phyloP scores from a whole-genome alignment of 1,284 basidiomycete species.

The Melampsora occidentalis region DNA sequence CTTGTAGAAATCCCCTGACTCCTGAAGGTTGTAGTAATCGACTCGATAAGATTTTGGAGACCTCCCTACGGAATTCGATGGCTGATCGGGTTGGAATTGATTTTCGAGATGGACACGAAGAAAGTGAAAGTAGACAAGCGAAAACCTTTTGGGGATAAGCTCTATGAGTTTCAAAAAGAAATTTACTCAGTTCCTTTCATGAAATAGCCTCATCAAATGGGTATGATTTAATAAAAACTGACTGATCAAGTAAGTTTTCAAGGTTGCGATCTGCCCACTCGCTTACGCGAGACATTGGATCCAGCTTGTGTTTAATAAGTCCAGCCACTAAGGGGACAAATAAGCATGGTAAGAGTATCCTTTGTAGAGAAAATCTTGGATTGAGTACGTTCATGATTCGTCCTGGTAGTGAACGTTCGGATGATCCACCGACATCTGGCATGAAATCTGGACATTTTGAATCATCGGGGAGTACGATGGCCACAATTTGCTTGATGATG shows the following conservation, averaged over 20 bases:
- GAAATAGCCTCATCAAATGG: background rate
- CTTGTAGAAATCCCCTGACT: slow-evolving; percentile 19
- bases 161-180: background rate
- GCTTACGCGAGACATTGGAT: background rate
- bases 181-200: background rate
- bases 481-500: background rate
- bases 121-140: slow-evolving; percentile 10
- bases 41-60: slow-evolving; percentile 26
- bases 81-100: background rate
- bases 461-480: background rate
- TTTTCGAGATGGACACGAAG: background rate
- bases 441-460: background rate
- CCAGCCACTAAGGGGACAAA: slow-evolving; percentile 11
- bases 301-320: slow-evolving; percentile 8
- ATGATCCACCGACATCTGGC: background rate
- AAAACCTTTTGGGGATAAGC: slow-evolving; percentile 13
- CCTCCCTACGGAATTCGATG: background rate
- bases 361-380: slow-evolving; percentile 1
- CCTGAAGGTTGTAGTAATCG: slow-evolving; percentile 11
- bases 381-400: background rate
- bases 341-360: background rate
- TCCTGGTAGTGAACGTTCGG: background rate
- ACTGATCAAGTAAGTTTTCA: slow-evolving; percentile 2
- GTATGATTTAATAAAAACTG: background rate
- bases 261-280: slow-evolving; percentile 16